Conservation (phyloP, 1,139 yeast genomes). For the Suhomyces chickasaworum region DNA sequence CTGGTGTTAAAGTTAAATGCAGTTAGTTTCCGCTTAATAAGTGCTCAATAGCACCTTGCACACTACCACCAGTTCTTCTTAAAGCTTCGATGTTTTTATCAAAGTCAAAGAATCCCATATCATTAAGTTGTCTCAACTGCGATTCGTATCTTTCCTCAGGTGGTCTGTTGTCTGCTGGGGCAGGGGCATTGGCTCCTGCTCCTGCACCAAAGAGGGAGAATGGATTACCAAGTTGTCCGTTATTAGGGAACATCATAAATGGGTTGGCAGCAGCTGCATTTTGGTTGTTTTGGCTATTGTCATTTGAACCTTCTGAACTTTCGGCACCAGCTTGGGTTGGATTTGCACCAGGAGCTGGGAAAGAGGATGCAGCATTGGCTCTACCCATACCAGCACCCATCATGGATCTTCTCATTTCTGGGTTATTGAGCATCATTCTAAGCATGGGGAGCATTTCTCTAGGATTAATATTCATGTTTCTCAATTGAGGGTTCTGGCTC, state of each 20-base stretch:
- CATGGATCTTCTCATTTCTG: constrained; percentile 81
- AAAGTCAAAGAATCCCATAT: constrained; percentile 94
- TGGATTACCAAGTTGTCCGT: constrained; percentile 26
- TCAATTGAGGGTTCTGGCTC: constrained; percentile 78
- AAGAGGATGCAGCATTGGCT: constrained; percentile 26
- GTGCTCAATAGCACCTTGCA: constrained; percentile 94
- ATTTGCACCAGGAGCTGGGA: constrained; percentile 61
- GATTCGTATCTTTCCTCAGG: constrained; percentile 92
- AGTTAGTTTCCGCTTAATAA: constrained; percentile 41
- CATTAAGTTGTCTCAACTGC: constrained; percentile 92
- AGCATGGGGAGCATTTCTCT: constrained; percentile 83
- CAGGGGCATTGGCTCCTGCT: constrained; percentile 27
- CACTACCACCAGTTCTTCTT: constrained; percentile 94
- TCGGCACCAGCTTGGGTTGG: constrained; percentile 34
- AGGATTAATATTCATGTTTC: constrained; percentile 87
- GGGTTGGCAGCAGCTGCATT: constrained; percentile 33
- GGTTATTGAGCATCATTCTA: constrained; percentile 83
- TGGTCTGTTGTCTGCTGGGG: constrained; percentile 77
- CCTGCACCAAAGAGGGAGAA: constrained; percentile 26
- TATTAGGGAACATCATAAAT: constrained; percentile 41
- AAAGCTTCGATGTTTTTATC: constrained; percentile 89
- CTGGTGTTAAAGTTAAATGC: not conserved
- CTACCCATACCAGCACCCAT: constrained; percentile 56
- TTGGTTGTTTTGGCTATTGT: constrained; percentile 9
- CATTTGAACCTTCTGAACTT: constrained; percentile 13